A percentile compares a stretch with the other conserved stretches of the same genome.
Evolutionary conservation across 2,329 filamentous ascomycete genomes (phyloP).

Genomic region (Triangularia setosa): DNA sequence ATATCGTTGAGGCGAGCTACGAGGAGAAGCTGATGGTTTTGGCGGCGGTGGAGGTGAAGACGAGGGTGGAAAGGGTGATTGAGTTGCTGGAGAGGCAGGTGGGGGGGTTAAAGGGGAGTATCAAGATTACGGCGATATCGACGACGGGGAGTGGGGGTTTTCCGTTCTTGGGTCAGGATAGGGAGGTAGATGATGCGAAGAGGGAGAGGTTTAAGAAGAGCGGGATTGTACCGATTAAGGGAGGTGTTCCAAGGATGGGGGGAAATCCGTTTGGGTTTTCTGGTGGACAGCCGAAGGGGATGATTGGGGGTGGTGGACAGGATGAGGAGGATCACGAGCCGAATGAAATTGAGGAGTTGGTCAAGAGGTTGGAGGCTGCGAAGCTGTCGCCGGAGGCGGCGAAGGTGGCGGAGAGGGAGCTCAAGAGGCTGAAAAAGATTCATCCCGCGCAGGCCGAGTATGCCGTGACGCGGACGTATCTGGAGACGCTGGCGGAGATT

Average conservation of each 20-base stretch:
- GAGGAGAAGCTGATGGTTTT: constrained; percentile 89
- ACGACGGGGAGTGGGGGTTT: constrained; percentile 63
- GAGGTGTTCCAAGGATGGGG: constrained; percentile 35
- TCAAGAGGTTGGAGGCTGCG: constrained; percentile 79
- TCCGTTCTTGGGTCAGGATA: constrained; percentile 43
- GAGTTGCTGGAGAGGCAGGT: constrained; percentile 82
- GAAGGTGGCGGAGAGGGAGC: constrained; percentile 85
- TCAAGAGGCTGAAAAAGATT: constrained; percentile 90
- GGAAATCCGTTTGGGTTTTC: constrained; percentile 17
- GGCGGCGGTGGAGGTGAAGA: constrained; percentile 72
- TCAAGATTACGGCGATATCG: constrained; percentile 62
- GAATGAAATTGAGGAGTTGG: constrained; percentile 87
- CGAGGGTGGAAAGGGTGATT: constrained; percentile 75
- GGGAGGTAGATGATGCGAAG: constrained; percentile 6
- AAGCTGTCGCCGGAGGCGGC: constrained; percentile 77
- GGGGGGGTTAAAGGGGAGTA: constrained; percentile 76
- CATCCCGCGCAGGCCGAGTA: constrained; percentile 95
- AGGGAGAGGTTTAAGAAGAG: constrained; percentile 8
- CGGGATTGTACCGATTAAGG: constrained; percentile 51
- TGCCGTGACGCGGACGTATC: constrained; percentile 85
- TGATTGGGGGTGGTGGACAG: constrained; percentile 37
- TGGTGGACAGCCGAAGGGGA: constrained; percentile 33
- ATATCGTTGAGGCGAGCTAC: constrained; percentile 79
- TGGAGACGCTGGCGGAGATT: constrained; percentile 91
- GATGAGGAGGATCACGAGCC: constrained; percentile 71